Evolutionary conservation across 2,329 filamentous ascomycete species (phyloP).

Genomic region (Colletotrichum tanaceti): DNA sequence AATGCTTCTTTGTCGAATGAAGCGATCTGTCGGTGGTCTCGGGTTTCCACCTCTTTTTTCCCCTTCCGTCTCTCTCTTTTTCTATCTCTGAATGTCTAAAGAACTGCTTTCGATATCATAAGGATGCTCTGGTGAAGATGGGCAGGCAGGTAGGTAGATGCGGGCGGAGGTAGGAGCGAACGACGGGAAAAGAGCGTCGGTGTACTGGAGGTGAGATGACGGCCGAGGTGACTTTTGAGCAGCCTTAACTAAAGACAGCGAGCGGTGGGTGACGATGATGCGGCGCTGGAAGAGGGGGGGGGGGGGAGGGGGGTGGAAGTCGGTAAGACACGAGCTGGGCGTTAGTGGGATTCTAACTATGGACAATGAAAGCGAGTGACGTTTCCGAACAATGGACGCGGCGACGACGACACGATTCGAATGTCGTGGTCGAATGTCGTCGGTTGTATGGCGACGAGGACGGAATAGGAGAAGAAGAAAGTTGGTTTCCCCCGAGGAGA

Average conservation of each 20-base stretch:
- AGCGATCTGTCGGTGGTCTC: conserved; percentile 5
- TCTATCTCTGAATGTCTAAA: conserved; percentile 2
- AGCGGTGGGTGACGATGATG: conserved; percentile 38
- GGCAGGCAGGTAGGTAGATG: background rate
- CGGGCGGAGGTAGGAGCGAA: conserved; percentile 15
- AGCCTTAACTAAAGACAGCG: conserved; percentile 27
- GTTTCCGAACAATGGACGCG: conserved; percentile 36
- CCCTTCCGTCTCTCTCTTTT: background rate
- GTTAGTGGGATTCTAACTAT: conserved; percentile 39
- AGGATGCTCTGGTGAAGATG: background rate
- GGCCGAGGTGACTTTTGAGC: conserved; percentile 18
- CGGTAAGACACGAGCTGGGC: conserved; percentile 39
- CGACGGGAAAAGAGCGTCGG: conserved; percentile 19
- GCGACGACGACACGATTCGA: conserved; percentile 22
- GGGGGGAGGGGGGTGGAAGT: conserved; percentile 28
- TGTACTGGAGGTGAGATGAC: conserved; percentile 12
- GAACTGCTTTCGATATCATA: conserved; percentile 23
- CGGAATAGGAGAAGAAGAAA: background rate
- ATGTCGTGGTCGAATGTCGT: conserved; percentile 21
- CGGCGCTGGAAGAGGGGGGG: conserved; percentile 32
- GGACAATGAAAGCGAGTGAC: conserved; percentile 38
- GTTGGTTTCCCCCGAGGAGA: conserved; percentile 1
- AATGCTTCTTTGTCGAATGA: conserved; percentile 33
- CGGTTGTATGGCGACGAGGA: conserved; percentile 3
- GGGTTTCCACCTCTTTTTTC: conserved; percentile 6